Base-by-base conservation (phyloP, 208 protist species). In the Endotrypanum monterogeii region DNA sequence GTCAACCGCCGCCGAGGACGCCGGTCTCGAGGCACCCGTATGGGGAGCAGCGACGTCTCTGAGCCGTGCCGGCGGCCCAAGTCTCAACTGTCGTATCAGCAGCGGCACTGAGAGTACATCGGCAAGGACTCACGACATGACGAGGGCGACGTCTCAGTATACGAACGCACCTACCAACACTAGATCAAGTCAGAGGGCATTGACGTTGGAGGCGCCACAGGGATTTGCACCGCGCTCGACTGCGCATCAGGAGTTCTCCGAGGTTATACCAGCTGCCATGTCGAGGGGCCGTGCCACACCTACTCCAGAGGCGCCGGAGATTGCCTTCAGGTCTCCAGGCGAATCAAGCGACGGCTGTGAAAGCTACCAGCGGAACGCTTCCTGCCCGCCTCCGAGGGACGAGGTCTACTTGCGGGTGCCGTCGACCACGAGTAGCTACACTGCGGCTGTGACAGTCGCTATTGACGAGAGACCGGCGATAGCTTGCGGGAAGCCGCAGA, bases 191-290 rank as follows among this genome's bases (percentile, higher is more conserved):
- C 28, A n/a, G 3, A 37, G 37, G 16, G 25, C 57, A 41, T 9
- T 46, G 35, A 48, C 48, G 50, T 32, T n/a, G 44, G 39, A 25
- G 25, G 9, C 37, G 52, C 39, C 62, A n/a, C 44, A 54, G 14
- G 18, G 41, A 3, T 32, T 44, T 25, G n/a, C 28, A 44, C 25
- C 25, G n/a, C 37, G n/a, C n/a, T 52, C n/a, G 44, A 52, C 62
- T 54, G 44, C 30, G 39, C 48, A 41, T 44, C 54, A 12, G 18
- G 76, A 56, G 67, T 54, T 67, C 5, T 76, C 82, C 41, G 88
- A 92, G 55, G 83, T 87, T 30, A 41, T 88, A 32, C 88, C 83
- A 4, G 83, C 88, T 28, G 79, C 83, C 1, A 85, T 78, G 5
- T 70, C 71, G 35, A 75, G 74, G 51, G 78, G 83, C 12, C 69